Percentiles rank a stretch among this genome's conserved stretches.
Evolutionary conservation across 2,329 filamentous ascomycete genomes (phyloP).

Genomic region (Nannizzia gypsea): DNA sequence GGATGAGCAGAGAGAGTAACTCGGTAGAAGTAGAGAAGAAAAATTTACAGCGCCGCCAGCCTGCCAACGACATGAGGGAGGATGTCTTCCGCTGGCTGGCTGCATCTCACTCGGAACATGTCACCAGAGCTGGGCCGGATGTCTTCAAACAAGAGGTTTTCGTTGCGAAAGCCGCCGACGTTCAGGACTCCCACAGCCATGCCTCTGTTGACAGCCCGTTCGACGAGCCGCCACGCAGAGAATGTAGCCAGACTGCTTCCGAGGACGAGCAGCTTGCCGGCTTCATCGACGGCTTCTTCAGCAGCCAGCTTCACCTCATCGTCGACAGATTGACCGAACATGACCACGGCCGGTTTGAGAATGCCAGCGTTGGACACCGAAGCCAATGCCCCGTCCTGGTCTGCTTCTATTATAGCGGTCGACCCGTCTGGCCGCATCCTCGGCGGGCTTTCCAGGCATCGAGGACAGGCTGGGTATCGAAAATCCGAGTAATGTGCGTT

Average conservation of each 20-base stretch:
- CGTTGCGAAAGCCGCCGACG: conserved; percentile 44
- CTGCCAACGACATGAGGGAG: conserved; percentile 30
- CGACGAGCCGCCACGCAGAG: conserved; percentile 82
- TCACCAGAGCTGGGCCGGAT: conserved; percentile 12
- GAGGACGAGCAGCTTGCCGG: conserved; percentile 63
- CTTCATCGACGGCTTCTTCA: conserved; percentile 66
- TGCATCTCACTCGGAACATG: conserved; percentile 30
- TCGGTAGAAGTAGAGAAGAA: not conserved
- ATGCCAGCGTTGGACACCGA: conserved; percentile 58
- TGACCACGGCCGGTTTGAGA: conserved; percentile 83
- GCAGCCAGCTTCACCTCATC: conserved; percentile 58
- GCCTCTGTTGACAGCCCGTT: conserved; percentile 64
- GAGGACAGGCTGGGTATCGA: conserved; percentile 78
- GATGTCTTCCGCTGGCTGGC: conserved; percentile 31
- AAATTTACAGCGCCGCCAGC: conserved; percentile 12
- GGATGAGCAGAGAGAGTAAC: not conserved
- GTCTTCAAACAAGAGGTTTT: conserved; percentile 31
- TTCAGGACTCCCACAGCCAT: conserved; percentile 86
- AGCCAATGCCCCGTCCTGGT: conserved; percentile 69
- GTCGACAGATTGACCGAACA: conserved; percentile 88
- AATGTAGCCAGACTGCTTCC: conserved; percentile 91
- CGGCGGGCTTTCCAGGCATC: conserved; percentile 57
- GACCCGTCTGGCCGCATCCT: conserved; percentile 41
- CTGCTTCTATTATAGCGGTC: conserved; percentile 52
- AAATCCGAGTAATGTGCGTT: conserved; percentile 81